Conservation (phyloP, 192 early-diverging fungal genomes). For the Rhizophagus clarus region DNA sequence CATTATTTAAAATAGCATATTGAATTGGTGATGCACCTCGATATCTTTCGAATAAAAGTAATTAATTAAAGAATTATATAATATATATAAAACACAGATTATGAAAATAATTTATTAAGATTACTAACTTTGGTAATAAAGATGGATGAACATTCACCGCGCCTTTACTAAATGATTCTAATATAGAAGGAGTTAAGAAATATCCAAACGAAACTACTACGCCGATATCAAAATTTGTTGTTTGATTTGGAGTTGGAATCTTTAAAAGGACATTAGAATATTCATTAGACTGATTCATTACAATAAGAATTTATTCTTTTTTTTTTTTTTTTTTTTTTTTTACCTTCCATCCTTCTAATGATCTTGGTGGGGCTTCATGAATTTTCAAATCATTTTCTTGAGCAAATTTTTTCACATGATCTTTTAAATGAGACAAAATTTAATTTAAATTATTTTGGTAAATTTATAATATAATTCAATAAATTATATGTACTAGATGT, state of each 20-base stretch:
- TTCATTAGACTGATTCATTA: not conserved
- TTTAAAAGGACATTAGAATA: not conserved
- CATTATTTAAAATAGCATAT: constrained; percentile 77
- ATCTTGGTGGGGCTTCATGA: constrained; percentile 56
- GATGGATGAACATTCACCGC: constrained; percentile 95
- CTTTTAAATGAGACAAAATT: constrained; percentile 36
- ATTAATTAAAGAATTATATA: no score
- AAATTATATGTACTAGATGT: not conserved
- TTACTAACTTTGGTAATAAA: constrained; percentile 73
- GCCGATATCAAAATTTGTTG: constrained; percentile 74
- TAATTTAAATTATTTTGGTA: not conserved
- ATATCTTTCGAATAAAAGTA: constrained; percentile 42
- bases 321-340: not conserved
- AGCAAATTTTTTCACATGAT: constrained; percentile 52
- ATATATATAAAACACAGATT: no score
- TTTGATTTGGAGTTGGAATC: constrained; percentile 7
- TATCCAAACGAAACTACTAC: constrained; percentile 95
- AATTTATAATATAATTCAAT: not conserved
- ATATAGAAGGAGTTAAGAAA: constrained; percentile 77
- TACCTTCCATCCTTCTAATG: constrained; percentile 56
- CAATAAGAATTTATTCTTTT: not conserved
- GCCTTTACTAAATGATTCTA: constrained; percentile 63
- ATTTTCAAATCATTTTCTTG: constrained; percentile 39
- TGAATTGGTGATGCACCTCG: constrained; percentile 94
- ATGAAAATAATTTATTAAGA: not conserved